Evolutionary conservation across 306 rosid species (phyloP), one percentile per base, ranked within the genome.

Genomic region (Vicia villosa): DNA sequence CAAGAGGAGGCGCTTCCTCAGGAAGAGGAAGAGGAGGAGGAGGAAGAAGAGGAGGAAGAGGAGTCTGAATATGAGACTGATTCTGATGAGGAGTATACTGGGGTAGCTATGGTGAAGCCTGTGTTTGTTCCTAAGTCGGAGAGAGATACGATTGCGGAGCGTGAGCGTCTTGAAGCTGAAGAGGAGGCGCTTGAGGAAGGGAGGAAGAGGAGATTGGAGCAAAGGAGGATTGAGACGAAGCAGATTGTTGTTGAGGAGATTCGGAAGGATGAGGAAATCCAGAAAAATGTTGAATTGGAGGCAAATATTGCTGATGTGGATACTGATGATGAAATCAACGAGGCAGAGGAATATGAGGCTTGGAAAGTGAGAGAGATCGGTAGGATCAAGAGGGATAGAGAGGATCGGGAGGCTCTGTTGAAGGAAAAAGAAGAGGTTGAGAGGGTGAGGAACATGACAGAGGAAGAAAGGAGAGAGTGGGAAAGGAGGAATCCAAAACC

Each of bases 401-500:
- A 94, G 63, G 90, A 81, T 5, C 80, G 95, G 13, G 97, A 90
- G 57, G 95, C 95, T 30, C 77, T 87, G 87, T 57, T 90, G 78
- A 90, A 87, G 91, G 95, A 87, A 74, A 90, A 78, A 74, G 98
- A 90, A 79, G 98, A 88, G 88, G 80, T 91, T 72, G 97, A 88
- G 82, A 88, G 28, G 87, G 87, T 90, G 54, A 88, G 97, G 79
- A 94, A 88, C 75, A 94, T 94, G 98, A 88, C 97, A 8, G 97
- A 88, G 87, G 98, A 94, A 79, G 98, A 94, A 80, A 85, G 98
- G 82, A 90, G 95, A 75, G 98, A 94, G 42, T 94, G 98, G 97
- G 98, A 94, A 76, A 94, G 97, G 85, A 94, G 75, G 87, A 91
- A 94, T 82, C 96, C 96, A 0, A 94, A 86, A 80, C 47, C 90